A percentile compares a stretch with the other conserved stretches of the same genome.
Evolutionary conservation across 2,329 filamentous ascomycete species (phyloP).

Genomic region (Aspergillus terreus): DNA sequence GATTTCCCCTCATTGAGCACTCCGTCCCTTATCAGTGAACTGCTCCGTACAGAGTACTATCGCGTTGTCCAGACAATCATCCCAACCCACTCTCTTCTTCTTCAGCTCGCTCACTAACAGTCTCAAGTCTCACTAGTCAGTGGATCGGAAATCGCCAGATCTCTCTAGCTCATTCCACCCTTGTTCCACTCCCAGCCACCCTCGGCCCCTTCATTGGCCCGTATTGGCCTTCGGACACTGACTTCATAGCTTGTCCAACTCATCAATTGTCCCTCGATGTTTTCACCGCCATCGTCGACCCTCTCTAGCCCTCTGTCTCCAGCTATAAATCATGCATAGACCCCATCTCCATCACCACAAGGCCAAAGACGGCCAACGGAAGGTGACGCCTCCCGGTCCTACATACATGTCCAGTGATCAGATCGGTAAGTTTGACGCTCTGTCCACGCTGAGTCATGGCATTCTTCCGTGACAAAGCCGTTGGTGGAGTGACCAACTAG

Average conservation of each 20-base stretch:
- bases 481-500: conserved; percentile 13
- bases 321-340: conserved; percentile 36
- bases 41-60: too few species aligned
- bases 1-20: conserved; percentile 1
- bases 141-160: conserved; percentile 8
- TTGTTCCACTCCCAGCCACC: conserved; percentile 14
- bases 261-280: conserved; percentile 8
- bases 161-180: conserved; percentile 13
- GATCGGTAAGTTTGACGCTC: conserved; percentile 37
- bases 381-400: conserved; percentile 45
- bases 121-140: conserved; percentile 6
- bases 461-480: conserved; percentile 14
- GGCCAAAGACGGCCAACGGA: conserved; percentile 35
- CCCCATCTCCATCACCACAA: conserved; percentile 25
- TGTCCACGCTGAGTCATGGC: conserved; percentile 14
- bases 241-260: conserved; percentile 15
- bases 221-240: conserved; percentile 8
- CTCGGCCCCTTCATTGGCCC: conserved; percentile 12
- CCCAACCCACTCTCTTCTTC: neutral
- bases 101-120: conserved; percentile 4
- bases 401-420: conserved; percentile 46
- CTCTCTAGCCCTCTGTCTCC: conserved; percentile 1
- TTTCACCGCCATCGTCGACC: neutral
- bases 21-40: neutral
- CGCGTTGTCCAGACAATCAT: neutral